Base-by-base conservation (phyloP, 2,329 filamentous ascomycete genomes). In the Fonsecaea erecta region DNA sequence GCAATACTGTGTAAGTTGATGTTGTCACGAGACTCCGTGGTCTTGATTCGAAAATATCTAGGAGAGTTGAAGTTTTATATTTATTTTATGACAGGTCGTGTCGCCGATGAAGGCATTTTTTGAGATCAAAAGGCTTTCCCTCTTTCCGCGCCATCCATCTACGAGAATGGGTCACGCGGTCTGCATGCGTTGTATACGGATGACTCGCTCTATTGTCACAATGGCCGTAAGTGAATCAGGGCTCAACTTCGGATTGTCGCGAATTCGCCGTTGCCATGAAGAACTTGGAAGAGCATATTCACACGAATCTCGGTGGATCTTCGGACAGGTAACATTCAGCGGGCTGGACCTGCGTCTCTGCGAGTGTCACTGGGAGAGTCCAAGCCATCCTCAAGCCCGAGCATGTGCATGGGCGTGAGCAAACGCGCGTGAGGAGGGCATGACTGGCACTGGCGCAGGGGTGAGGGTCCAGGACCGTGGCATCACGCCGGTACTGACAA, bases 151-250 rank as follows among this genome's bases (percentile, higher is more conserved):
- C 18, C 4, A 21, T 16, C 43, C 9, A 12, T 48, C 9, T 14
- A 9, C 8, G 18, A 24, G 21, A 24, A 24, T 7, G 12, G 7
- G 43, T 48, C 43, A 48, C 21, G 11, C 3, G 18, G 18, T 16
- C 18, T 48, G 24, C 8, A 21, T 24, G 5, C 18, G 8, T 14
- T 48, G 18, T 24, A 26, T 24, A 11, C 24, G 21, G 43, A 26
- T 48, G 43, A 48, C 43, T 48, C 11, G 8, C 18, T 6, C 18
- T 48, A 48, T 26, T 14, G 43, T 48, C 21, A 14, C 9, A 59
- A 26, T 59, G 35, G 28, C 40, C 21, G 21, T 51, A 26, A 51
- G 18, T 63, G 43, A 58, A 40, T 7, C 61, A 18, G 54, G 30
- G 24, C 34, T 54, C 61, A 53, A 53, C 48, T 54, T 54, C 24